phyloP scores from a whole-genome alignment of 2,329 filamentous ascomycete genomes.

The Lasiodiplodia citricola region DNA sequence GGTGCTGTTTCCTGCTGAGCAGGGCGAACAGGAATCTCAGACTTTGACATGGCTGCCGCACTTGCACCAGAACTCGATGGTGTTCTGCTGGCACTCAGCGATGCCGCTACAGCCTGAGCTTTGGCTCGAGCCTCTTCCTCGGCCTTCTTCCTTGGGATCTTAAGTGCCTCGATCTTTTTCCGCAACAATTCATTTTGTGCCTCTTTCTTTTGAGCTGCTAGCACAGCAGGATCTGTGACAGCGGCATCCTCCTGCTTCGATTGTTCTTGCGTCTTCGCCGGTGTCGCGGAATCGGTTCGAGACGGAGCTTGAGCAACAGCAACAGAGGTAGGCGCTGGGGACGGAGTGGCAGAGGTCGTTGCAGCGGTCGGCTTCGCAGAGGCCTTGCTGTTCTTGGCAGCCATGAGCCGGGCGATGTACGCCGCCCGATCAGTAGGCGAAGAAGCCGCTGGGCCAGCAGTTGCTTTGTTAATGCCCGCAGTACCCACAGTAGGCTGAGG shows the following conservation, averaged over 20 bases:
- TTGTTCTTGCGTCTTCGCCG: not conserved
- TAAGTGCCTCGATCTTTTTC: conserved; percentile 74
- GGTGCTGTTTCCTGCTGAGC: not conserved
- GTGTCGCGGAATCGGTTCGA: not conserved
- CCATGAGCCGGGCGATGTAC: conserved; percentile 75
- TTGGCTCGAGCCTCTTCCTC: conserved; percentile 23
- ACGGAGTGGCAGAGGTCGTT: not conserved
- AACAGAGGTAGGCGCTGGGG: not conserved
- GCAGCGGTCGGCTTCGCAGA: conserved; percentile 26
- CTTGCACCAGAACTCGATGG: not conserved
- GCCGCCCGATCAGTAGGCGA: conserved; percentile 70
- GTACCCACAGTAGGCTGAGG: conserved; percentile 19
- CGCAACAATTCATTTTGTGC: conserved; percentile 77
- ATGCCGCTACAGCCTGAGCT: conserved; percentile 20
- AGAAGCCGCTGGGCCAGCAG: not conserved
- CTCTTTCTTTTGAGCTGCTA: conserved; percentile 56
- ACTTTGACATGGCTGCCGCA: not conserved
- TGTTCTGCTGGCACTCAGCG: conserved; percentile 13
- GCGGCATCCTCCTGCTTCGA: not conserved
- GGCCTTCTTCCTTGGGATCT: conserved; percentile 18
- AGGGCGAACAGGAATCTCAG: conserved; percentile 12
- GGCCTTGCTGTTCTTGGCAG: conserved; percentile 65
- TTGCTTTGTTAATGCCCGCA: conserved; percentile 7
- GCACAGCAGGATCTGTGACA: conserved; percentile 14
- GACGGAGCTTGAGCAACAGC: not conserved